phyloP scores from a whole-genome alignment of 495 filamentous ascomycete genomes.

The Lophiotrema nucula region DNA sequence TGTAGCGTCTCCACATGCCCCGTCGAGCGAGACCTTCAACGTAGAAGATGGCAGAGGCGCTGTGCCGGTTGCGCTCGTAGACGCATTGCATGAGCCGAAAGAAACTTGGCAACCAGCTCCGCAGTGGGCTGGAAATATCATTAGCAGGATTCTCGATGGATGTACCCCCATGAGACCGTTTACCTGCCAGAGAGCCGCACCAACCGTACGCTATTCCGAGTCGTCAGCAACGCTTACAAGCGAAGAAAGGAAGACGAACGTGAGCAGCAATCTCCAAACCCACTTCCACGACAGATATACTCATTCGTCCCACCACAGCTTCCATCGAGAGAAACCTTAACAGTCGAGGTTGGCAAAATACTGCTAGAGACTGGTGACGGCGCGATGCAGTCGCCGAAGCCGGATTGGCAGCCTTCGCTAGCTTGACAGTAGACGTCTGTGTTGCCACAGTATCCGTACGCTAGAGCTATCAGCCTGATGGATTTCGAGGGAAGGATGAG shows the following conservation, averaged over 20 bases:
- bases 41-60: constrained; percentile 6
- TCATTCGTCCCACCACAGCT: not conserved
- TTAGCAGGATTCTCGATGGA: no score
- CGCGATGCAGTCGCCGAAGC: constrained; percentile 13
- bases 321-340: constrained; percentile 1
- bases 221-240: not conserved
- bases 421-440: constrained; percentile 4
- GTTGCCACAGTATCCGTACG: constrained; percentile 17
- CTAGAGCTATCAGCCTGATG: not conserved
- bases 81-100: not conserved
- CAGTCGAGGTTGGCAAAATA: not conserved
- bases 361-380: constrained; percentile 3
- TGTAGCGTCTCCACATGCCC: constrained; percentile 2
- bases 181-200: not conserved
- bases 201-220: not conserved
- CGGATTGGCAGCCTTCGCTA: constrained; percentile 17
- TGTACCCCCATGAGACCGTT: no score
- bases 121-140: not conserved
- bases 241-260: not conserved
- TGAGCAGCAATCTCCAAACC: constrained; percentile 1
- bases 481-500: not conserved
- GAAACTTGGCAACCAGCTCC: not conserved
- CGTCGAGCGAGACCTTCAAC: not conserved
- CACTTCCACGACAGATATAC: not conserved
- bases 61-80: not conserved